These are phyloP conservation scores for Taxillus chinensis DNA, from an alignment of 164 flowering plant species.

Conservation along the genomic window DNA sequence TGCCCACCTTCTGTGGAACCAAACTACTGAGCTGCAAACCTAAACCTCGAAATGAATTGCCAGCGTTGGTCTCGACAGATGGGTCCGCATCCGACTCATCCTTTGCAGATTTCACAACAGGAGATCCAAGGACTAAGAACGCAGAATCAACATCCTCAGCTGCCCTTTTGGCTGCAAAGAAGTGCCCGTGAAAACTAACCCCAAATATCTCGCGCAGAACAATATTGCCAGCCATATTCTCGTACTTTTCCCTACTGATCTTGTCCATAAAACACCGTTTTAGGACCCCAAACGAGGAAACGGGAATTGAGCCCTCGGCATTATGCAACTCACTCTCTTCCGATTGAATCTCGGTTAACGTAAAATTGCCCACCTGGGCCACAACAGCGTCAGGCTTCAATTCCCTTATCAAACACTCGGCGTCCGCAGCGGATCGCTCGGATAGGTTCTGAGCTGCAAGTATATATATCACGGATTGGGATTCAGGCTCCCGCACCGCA, in stretches of 20 bases:
- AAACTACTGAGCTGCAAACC: slow-evolving; percentile 32
- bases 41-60: slow-evolving; percentile 24
- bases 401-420: slow-evolving; percentile 50
- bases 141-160: slow-evolving; percentile 68
- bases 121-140: slow-evolving; percentile 57
- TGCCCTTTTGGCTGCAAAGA: slow-evolving; percentile 55
- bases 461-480: slow-evolving; percentile 50
- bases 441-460: slow-evolving; percentile 70
- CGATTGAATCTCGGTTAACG: slow-evolving; percentile 11
- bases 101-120: slow-evolving; percentile 16
- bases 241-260: slow-evolving; percentile 50
- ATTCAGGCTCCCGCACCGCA: slow-evolving; percentile 55
- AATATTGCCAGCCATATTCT: slow-evolving; percentile 56
- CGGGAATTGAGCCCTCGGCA: slow-evolving; percentile 33
- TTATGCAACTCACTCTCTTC: slow-evolving; percentile 17
- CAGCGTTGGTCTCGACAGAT: slow-evolving; percentile 11
- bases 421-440: slow-evolving; percentile 66
- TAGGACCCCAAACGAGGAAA: slow-evolving; percentile 57
- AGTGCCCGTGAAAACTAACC: slow-evolving; percentile 61
- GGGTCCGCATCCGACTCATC: slow-evolving; percentile 3
- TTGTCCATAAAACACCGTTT: slow-evolving; percentile 57
- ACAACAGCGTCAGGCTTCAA: slow-evolving; percentile 70
- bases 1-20: slow-evolving; percentile 34
- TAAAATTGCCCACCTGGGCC: slow-evolving; percentile 38
- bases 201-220: slow-evolving; percentile 78